Conservation (phyloP, 768 basidiomycete genomes). For the Imleria badia region DNA sequence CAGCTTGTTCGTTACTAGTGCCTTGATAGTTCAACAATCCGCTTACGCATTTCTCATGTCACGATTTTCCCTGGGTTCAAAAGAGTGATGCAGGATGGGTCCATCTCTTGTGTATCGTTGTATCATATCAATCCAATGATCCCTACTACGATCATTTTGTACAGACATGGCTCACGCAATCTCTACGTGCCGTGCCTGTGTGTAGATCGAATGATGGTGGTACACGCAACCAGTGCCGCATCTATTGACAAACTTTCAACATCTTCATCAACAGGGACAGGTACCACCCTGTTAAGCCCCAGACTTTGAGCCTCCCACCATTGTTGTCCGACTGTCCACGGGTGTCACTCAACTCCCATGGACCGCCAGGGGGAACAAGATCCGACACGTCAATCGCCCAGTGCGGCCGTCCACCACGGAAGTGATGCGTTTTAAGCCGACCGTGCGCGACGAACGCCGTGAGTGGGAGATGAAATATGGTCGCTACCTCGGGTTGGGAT, state of each 20-base stretch:
- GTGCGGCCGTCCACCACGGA: slow-evolving; percentile 56
- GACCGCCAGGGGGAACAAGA: slow-evolving; percentile 34
- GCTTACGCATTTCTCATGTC: slow-evolving; percentile 18
- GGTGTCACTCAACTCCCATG: slow-evolving; percentile 33
- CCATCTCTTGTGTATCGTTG: slow-evolving; percentile 20
- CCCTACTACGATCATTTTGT: background rate
- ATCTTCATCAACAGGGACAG: slow-evolving; percentile 59
- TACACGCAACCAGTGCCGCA: background rate
- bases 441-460: slow-evolving; percentile 44
- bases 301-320: slow-evolving; percentile 61
- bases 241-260: slow-evolving; percentile 46
- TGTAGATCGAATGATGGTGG: background rate
- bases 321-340: slow-evolving; percentile 41
- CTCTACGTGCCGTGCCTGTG: background rate
- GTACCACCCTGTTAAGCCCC: slow-evolving; percentile 88
- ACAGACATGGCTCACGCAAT: background rate
- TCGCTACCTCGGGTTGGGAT: slow-evolving; percentile 64
- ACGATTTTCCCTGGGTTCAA: slow-evolving; percentile 13
- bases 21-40: slow-evolving; percentile 10
- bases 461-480: slow-evolving; percentile 71
- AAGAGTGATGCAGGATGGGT: slow-evolving; percentile 11
- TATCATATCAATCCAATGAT: slow-evolving; percentile 24
- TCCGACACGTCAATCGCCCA: slow-evolving; percentile 70
- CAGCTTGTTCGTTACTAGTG: slow-evolving; percentile 10
- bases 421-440: slow-evolving; percentile 51